These are phyloP conservation scores for Scalesia atractyloides DNA, from an alignment of 129 eudicot species.

Conservation along the genomic window DNA sequence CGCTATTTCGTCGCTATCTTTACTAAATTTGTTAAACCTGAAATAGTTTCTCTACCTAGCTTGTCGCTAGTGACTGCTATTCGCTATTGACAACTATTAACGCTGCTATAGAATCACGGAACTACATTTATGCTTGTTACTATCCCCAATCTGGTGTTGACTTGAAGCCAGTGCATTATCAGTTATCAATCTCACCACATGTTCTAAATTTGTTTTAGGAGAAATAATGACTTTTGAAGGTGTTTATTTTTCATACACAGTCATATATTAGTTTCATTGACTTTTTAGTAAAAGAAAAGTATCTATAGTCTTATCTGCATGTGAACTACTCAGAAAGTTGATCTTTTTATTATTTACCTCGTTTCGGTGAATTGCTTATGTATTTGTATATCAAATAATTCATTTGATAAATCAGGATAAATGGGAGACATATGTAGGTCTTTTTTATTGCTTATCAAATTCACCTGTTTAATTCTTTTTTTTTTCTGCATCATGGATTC, in stretches of 20 bases:
- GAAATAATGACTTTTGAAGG: neutral
- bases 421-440: too few relatives aligned
- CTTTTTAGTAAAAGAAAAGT: neutral
- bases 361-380: too few relatives aligned
- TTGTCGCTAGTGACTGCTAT: too few relatives aligned
- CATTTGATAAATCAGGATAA: too few relatives aligned
- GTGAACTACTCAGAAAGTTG: neutral
- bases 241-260: neutral
- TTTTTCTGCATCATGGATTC: neutral
- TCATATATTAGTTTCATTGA: neutral
- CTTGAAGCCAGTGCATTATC: neutral
- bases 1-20: too few relatives aligned
- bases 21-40: too few relatives aligned
- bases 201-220: neutral
- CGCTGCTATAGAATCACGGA: neutral
- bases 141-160: neutral
- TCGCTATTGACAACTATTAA: too few relatives aligned
- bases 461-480: neutral
- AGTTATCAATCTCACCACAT: neutral
- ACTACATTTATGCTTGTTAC: neutral
- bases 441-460: neutral
- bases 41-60: too few relatives aligned
- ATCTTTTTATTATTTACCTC: neutral
- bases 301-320: neutral
- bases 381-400: too few relatives aligned